These are phyloP conservation scores for Agrocybe chaxingu DNA, from an alignment of 768 basidiomycete genomes.

Conservation along the genomic window DNA sequence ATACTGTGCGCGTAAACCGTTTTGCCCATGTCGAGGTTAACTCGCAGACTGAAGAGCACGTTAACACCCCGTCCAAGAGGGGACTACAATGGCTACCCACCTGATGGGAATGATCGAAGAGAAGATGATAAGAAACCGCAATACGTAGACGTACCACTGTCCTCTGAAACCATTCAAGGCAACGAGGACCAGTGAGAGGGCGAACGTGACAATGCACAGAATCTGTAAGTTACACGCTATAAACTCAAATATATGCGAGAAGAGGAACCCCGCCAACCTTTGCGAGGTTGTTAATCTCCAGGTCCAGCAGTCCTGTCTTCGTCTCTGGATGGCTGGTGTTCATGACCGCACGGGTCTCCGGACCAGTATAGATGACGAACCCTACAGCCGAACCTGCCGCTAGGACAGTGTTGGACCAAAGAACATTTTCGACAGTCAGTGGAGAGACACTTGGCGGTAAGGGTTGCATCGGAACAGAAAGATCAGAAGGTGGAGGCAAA, in stretches of 20 bases:
- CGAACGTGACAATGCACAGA: conserved; percentile 91
- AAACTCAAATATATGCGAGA: background rate
- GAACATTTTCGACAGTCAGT: conserved; percentile 90
- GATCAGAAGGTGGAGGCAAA: conserved; percentile 18
- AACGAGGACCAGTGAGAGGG: conserved; percentile 85
- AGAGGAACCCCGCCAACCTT: conserved; percentile 65
- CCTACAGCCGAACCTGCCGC: conserved; percentile 93
- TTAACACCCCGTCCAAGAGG: background rate
- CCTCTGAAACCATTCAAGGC: conserved; percentile 96
- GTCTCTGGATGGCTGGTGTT: conserved; percentile 97
- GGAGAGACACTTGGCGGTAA: conserved; percentile 66
- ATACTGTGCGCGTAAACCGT: conserved; percentile 96
- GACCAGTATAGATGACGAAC: conserved; percentile 90
- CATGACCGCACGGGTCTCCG: conserved; percentile 96
- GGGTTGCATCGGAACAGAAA: conserved; percentile 35
- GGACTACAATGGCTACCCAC: conserved; percentile 40
- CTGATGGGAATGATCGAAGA: conserved; percentile 99
- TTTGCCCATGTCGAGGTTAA: conserved; percentile 99
- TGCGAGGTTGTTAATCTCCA: conserved; percentile 93
- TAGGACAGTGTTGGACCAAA: conserved; percentile 97
- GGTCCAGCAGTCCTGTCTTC: conserved; percentile 86
- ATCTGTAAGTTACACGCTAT: conserved; percentile 50
- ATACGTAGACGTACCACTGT: conserved; percentile 92
- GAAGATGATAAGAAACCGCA: conserved; percentile 96
- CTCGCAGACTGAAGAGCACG: conserved; percentile 68